phyloP scores from a whole-genome alignment of 2,329 filamentous ascomycete genomes.

The Paramyrothecium roridum region DNA sequence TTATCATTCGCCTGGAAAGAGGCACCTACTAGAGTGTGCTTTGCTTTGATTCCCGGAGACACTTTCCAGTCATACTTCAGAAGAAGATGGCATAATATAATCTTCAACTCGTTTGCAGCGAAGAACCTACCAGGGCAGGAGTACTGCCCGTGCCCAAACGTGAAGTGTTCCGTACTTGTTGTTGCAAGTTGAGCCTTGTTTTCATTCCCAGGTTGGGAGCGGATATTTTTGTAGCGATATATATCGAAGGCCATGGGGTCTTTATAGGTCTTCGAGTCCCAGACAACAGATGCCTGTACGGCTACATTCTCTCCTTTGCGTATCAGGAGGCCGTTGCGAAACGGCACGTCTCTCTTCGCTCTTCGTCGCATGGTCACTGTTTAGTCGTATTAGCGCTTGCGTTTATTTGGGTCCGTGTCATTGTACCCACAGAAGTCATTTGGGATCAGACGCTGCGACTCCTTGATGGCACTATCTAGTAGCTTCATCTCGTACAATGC shows the following conservation, averaged over 20 bases:
- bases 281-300: constrained; percentile 12
- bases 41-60: not conserved
- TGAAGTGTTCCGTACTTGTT: constrained; percentile 24
- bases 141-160: constrained; percentile 37
- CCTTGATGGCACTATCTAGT: constrained; percentile 6
- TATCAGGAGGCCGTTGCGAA: constrained; percentile 15
- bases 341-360: constrained; percentile 3
- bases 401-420: not conserved
- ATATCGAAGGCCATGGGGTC: constrained; percentile 20
- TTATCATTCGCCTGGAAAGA: not conserved
- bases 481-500: constrained; percentile 21
- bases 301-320: constrained; percentile 15
- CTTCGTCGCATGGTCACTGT: constrained; percentile 2
- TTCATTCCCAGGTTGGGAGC: constrained; percentile 16
- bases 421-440: not conserved
- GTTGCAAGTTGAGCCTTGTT: constrained; percentile 28
- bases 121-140: constrained; percentile 41
- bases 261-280: constrained; percentile 17
- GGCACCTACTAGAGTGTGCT: not conserved
- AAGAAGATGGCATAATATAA: constrained; percentile 22
- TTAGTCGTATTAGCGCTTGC: not conserved
- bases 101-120: constrained; percentile 36
- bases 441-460: constrained; percentile 7
- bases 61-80: constrained; percentile 21
- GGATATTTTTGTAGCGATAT: constrained; percentile 22